Evolutionary conservation across 2,329 filamentous ascomycete genomes (phyloP), one percentile per base, ranked within the genome.

Genomic region (Truncatella angustata): DNA sequence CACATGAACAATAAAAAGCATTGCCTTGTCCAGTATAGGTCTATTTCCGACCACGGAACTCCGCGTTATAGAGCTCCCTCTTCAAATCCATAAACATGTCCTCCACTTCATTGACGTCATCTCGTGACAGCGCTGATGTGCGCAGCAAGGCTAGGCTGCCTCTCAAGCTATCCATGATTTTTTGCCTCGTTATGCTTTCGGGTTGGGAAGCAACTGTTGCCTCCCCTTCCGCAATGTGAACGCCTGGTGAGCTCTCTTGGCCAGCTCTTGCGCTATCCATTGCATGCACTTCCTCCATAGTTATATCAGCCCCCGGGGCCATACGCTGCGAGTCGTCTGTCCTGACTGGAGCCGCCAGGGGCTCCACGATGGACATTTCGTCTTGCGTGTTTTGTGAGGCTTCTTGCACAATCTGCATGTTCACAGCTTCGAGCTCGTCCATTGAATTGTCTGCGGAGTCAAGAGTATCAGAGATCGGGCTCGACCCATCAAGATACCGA

Each of bases 41-140:
- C 36, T 40, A 34, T 12, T 42, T 50, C 34, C 66, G 61, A 34
- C 81, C 78, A 55, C 87, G 78, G 61, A 75, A 75, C 61, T 85
- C 85, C 14, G 89, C 90, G 51, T 86, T 82, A 66, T 88, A 88
- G 48, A 92, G 77, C 66, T 88, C 84, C 56, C 81, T 78, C 67
- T 88, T 86, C 58, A 93, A 82, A 66, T 93, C 87, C 73, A 92
- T 90, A 64, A 94, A 77, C 60, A 90, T 73, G 64, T 92, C 87
- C 63, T 94, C 90, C 58, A 94, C 78, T 64, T 86, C 78, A 54
- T 85, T 79, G 49, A 91, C 81, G 55, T 90, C 84, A 10, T 81
- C 75, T 10, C 82, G 77, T 14, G 83, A 83, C 37, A 95, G 70
- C 14, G 80, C 74, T 20, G 84, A 75, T 24, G 71, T 72, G 50